phyloP scores from a whole-genome alignment of 805 yeast genomes.

The Sugiyamaella qingdaonensis region DNA sequence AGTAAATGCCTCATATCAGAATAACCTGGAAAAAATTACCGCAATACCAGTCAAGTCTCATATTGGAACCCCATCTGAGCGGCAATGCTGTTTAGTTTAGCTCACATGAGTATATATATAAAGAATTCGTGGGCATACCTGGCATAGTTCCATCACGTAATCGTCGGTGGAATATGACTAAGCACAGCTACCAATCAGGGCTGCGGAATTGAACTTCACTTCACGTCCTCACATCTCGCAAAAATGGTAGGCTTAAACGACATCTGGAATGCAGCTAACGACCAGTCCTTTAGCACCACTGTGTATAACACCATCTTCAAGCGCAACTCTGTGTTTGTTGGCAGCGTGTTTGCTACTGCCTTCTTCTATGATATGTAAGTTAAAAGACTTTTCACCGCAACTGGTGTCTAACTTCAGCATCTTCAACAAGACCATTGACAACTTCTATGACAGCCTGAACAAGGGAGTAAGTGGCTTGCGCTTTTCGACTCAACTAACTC shows the following conservation, averaged over 20 bases:
- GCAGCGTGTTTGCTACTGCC: conserved; percentile 76
- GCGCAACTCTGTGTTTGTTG: conserved; percentile 88
- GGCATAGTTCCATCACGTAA: no score
- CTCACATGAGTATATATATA: no score
- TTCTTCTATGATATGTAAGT: conserved; percentile 58
- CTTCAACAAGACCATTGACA: conserved; percentile 34
- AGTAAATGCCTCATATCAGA: no score
- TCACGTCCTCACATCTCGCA: neutral
- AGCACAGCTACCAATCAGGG: conserved; percentile 2
- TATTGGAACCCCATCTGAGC: no score
- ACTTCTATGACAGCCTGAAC: conserved; percentile 35
- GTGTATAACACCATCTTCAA: conserved; percentile 68
- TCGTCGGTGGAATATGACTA: neutral
- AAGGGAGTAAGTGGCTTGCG: conserved; percentile 31
- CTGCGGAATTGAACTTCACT: neutral
- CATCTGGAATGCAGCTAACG: neutral
- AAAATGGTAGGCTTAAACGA: neutral
- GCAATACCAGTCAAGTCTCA: no score
- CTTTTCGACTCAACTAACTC: neutral
- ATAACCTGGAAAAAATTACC: no score
- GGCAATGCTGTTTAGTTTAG: no score
- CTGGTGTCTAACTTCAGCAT: conserved; percentile 22
- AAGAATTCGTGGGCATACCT: no score
- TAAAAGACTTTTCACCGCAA: neutral
- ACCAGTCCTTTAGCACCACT: conserved; percentile 39